Evolutionary conservation across 768 basidiomycete species (phyloP), one percentile per base, ranked within the genome.

Genomic region (Austroboletus festivus): DNA sequence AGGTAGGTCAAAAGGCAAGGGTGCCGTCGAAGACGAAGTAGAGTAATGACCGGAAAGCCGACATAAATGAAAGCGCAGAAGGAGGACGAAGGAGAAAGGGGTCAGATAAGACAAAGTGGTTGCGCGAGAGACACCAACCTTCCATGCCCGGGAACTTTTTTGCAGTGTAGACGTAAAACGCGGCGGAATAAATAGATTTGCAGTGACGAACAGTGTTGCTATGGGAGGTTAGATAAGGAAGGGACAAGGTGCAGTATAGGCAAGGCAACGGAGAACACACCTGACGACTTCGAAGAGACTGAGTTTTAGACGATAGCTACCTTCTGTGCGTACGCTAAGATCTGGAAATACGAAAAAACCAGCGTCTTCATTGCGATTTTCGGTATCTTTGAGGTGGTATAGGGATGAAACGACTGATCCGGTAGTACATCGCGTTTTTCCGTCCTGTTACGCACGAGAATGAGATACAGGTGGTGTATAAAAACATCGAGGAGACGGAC

Each of bases 91-190:
- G 42, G 40, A 46, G 28, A 28, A 12, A 28, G 21, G 21, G 39
- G 42, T 61, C 41, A 61, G 59, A 62, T 56, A 62, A 61, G 59
- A 56, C 57, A 48, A 44, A 28, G 22, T 11, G 4, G n/a, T 18
- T 19, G 24, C 6, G 20, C 19, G 7, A 13, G 33, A 39, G 22
- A 34, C 23, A 69, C 82, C 21, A 55, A 89, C 92, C 86, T 76
- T 92, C 89, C 89, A 94, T 94, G 21, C 93, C 93, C 0, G 93
- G 93, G 63, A 95, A 96, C 69, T 93, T 93, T 77, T 96, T 96
- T 15, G 92, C 90, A 0, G 93, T 93, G 65, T 93, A 96, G 11
- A 96, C 94, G 53, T 93, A 92, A 68, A 97, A 97, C 0, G 89
- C 82, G 1, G 84, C 80, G 0, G 91, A 93, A 68, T 85, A 88